Percentiles rank a stretch among this genome's conserved stretches.
These are phyloP conservation scores for Sapria himalayana DNA, from an alignment of 345 rosid genomes.

Conservation along the genomic window DNA sequence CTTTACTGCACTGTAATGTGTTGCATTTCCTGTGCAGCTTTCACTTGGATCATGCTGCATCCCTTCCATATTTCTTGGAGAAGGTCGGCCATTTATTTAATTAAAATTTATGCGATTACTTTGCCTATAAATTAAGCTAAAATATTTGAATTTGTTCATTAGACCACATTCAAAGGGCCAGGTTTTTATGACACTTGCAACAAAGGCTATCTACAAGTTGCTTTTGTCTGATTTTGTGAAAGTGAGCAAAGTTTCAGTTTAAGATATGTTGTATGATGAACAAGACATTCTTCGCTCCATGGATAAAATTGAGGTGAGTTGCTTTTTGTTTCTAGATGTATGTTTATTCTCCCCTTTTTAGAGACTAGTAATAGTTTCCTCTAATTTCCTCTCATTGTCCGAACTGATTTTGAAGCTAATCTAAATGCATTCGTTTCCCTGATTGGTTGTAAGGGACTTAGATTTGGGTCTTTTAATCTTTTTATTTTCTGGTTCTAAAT, in stretches of 20 bases:
- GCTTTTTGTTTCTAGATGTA: not conserved
- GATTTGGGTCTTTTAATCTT: too few species aligned
- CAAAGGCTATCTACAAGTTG: constrained; percentile 82
- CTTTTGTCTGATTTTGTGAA: constrained; percentile 79
- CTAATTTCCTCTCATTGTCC: not conserved
- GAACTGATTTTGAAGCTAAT: not conserved
- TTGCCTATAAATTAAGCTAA: constrained; percentile 3
- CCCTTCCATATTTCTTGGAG: constrained; percentile 81
- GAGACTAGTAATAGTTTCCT: too few species aligned
- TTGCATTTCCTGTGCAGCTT: constrained; percentile 37
- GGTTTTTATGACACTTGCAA: constrained; percentile 94
- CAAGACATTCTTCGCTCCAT: constrained; percentile 72
- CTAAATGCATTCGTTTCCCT: not conserved
- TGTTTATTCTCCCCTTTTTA: not conserved
- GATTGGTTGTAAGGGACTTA: not conserved
- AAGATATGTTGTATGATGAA: constrained; percentile 89
- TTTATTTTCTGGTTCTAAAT: too few species aligned
- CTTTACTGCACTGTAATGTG: not conserved
- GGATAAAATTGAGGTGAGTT: constrained; percentile 80
- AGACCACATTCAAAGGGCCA: constrained; percentile 89
- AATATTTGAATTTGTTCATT: constrained; percentile 5
- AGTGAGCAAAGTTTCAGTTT: constrained; percentile 92
- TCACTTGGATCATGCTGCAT: constrained; percentile 99
- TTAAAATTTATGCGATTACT: not conserved
- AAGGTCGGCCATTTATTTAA: constrained; percentile 30